Evolutionary conservation across 2,329 filamentous ascomycete genomes (phyloP).

Genomic region (Phialophora chinensis): DNA sequence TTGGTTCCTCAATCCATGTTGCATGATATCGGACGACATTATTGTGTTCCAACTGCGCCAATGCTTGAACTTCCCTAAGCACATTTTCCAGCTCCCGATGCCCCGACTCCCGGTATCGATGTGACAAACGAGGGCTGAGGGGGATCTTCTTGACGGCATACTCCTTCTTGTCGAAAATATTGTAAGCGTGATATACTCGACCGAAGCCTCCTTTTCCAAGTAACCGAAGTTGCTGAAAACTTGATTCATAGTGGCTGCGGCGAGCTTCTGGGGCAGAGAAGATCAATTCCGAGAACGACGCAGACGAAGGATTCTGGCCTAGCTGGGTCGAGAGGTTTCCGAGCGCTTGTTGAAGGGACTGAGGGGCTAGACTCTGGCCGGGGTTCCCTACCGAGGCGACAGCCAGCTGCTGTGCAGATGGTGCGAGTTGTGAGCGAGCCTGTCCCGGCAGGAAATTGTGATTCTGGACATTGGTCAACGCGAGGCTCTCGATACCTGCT

Average conservation of each 20-base stretch:
- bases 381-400: slow-evolving; percentile 9
- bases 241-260: slow-evolving; percentile 53
- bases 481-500: slow-evolving; percentile 51
- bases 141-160: slow-evolving; percentile 72
- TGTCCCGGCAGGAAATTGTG: slow-evolving; percentile 31
- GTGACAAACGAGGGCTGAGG: slow-evolving; percentile 59
- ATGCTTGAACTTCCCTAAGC: slow-evolving; percentile 65
- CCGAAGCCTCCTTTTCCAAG: slow-evolving; percentile 71
- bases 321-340: slow-evolving; percentile 33
- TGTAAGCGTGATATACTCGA: slow-evolving; percentile 65
- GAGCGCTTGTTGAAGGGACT: slow-evolving; percentile 32
- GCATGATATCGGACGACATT: slow-evolving; percentile 72
- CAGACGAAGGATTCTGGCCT: slow-evolving; percentile 16
- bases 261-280: slow-evolving; percentile 41
- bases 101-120: slow-evolving; percentile 58
- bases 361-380: slow-evolving; percentile 14
- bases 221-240: slow-evolving; percentile 60
- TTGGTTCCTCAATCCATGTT: slow-evolving; percentile 64
- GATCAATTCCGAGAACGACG: slow-evolving; percentile 35
- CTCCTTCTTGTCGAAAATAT: slow-evolving; percentile 65
- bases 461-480: slow-evolving; percentile 47
- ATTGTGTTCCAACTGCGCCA: slow-evolving; percentile 67
- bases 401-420: slow-evolving; percentile 29
- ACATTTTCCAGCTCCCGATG: slow-evolving; percentile 62
- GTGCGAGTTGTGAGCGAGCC: slow-evolving; percentile 11